These are phyloP conservation scores for Ceratobasidium sp. DNA, from an alignment of 1,284 basidiomycete species.

Conservation along the genomic window DNA sequence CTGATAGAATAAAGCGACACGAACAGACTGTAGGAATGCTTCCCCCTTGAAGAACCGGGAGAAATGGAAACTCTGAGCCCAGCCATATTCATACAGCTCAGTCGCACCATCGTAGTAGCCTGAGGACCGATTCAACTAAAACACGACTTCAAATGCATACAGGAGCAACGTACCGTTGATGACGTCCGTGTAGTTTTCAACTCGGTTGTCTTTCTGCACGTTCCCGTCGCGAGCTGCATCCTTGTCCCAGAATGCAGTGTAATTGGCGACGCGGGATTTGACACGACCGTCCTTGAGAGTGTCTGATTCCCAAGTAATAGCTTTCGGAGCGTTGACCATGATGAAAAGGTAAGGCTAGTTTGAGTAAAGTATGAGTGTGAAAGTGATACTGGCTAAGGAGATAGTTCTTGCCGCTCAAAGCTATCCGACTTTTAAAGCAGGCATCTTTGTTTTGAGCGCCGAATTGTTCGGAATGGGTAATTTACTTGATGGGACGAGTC, in stretches of 20 bases:
- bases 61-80: slow-evolving; percentile 95
- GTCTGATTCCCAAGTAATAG: background rate
- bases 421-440: background rate
- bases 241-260: slow-evolving; percentile 94
- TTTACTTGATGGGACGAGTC: background rate
- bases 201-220: slow-evolving; percentile 76
- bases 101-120: slow-evolving; percentile 98
- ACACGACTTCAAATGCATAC: no score
- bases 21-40: slow-evolving; percentile 73
- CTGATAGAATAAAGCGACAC: slow-evolving; percentile 44
- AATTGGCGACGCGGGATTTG: slow-evolving; percentile 85
- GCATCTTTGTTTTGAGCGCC: background rate
- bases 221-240: slow-evolving; percentile 78
- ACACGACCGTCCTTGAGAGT: slow-evolving; percentile 74
- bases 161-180: slow-evolving; percentile 66
- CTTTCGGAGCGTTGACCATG: slow-evolving; percentile 2
- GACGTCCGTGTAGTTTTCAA: slow-evolving; percentile 90
- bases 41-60: slow-evolving; percentile 98
- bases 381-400: background rate
- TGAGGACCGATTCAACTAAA: slow-evolving; percentile 51
- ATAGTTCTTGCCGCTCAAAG: background rate
- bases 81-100: slow-evolving; percentile 96
- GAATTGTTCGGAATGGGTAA: background rate
- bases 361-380: background rate
- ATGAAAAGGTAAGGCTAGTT: background rate